Conservation (phyloP, 495 filamentous ascomycete genomes). For the Apodospora peruviana region DNA sequence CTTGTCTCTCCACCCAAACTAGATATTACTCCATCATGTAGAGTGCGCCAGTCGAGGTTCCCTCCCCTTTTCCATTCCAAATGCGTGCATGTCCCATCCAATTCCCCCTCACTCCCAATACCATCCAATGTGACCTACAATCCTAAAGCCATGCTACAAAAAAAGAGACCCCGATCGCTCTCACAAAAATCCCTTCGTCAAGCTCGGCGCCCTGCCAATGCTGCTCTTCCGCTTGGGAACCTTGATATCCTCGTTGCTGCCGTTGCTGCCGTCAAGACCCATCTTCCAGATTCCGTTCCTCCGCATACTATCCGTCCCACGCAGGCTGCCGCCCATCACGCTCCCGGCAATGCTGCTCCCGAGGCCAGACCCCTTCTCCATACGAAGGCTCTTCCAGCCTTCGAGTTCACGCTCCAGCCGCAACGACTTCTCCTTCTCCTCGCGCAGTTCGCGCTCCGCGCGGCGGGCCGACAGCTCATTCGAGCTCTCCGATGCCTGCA, state of each 20-base stretch:
- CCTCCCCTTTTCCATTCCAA: neutral
- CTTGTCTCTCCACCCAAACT: too few relatives aligned
- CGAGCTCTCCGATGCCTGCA: constrained; percentile 79
- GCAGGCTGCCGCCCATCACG: constrained; percentile 29
- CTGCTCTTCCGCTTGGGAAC: constrained; percentile 52
- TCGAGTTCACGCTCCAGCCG: constrained; percentile 86
- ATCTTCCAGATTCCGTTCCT: constrained; percentile 25
- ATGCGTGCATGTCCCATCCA: too few relatives aligned
- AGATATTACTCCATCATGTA: too few relatives aligned
- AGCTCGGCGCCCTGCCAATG: constrained; percentile 43
- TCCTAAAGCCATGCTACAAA: neutral
- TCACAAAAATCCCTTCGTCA: constrained; percentile 53
- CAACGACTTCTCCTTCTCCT: constrained; percentile 79
- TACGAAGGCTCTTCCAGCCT: constrained; percentile 69
- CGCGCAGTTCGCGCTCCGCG: constrained; percentile 82
- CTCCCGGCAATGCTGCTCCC: constrained; percentile 28
- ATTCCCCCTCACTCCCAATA: too few relatives aligned
- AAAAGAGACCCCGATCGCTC: neutral
- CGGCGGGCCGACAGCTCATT: constrained; percentile 72
- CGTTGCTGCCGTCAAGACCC: constrained; percentile 9
- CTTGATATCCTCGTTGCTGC: constrained; percentile 35
- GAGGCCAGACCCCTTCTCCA: constrained; percentile 48
- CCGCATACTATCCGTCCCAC: constrained; percentile 30
- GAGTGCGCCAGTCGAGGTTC: too few relatives aligned
- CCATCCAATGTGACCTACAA: too few relatives aligned